Evolutionary conservation across 345 rosid genomes (phyloP).

Genomic region (Erysimum cheiranthoides): DNA sequence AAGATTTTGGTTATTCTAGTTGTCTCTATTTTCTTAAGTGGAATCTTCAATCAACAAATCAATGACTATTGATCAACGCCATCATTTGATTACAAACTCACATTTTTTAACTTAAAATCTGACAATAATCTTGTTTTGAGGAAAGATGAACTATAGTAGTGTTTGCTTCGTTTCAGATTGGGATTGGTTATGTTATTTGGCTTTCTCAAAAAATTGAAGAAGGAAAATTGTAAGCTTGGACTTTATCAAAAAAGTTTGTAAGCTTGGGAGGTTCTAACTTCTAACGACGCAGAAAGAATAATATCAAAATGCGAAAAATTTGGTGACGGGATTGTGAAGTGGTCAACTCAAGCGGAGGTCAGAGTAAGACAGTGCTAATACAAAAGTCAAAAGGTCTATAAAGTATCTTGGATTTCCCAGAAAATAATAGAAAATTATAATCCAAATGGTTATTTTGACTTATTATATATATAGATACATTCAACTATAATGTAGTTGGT

Average conservation of each 20-base stretch:
- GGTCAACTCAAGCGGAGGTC: constrained; percentile 24
- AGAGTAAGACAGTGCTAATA: not conserved
- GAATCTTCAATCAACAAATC: constrained; percentile 5
- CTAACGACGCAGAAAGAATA: not conserved
- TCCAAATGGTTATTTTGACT: constrained; percentile 1
- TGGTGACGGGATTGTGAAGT: not conserved
- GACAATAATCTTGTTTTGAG: not conserved
- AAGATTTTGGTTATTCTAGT: not conserved
- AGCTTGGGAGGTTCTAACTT: not conserved
- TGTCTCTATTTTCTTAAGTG: not conserved
- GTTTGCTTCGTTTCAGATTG: not conserved
- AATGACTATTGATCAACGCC: not conserved
- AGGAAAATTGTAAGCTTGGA: not conserved
- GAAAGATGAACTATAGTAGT: not conserved
- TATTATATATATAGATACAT: not conserved
- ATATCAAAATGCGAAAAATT: not conserved
- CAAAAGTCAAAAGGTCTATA: not conserved
- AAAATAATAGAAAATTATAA: not conserved
- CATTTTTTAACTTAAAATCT: not conserved
- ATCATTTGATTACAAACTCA: constrained; percentile 1
- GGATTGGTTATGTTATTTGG: not conserved
- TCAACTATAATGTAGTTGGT: not conserved
- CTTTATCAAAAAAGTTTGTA: too few species aligned
- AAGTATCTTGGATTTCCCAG: not conserved
- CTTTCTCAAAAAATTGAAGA: not conserved